Percentiles rank a stretch among this genome's conserved stretches.
Conservation (phyloP, 2,329 filamentous ascomycete genomes). For the Penicillium sp. region DNA sequence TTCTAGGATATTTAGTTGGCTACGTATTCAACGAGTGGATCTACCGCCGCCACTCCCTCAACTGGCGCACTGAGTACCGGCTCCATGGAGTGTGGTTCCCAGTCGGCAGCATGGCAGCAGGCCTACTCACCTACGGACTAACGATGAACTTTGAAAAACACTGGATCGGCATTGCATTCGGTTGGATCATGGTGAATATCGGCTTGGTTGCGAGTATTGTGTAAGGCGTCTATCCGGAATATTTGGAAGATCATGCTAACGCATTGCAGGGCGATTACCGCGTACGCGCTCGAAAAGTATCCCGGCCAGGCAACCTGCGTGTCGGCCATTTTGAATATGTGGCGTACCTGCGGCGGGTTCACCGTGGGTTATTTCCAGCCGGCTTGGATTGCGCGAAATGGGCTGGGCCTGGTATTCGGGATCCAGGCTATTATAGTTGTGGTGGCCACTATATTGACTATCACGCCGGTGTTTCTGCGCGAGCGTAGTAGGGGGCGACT, state of each 20-base stretch:
- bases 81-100: conserved; percentile 40
- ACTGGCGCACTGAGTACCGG: conserved; percentile 35
- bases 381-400: conserved; percentile 35
- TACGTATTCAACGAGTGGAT: conserved; percentile 40
- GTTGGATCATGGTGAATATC: conserved; percentile 39
- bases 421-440: conserved; percentile 34
- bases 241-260: neutral
- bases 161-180: conserved; percentile 40
- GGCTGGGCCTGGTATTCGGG: conserved; percentile 34
- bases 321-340: conserved; percentile 40
- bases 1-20: conserved; percentile 32
- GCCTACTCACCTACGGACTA: conserved; percentile 36
- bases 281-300: conserved; percentile 39
- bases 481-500: conserved; percentile 3
- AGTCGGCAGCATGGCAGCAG: conserved; percentile 29
- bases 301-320: conserved; percentile 35
- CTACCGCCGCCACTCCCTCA: conserved; percentile 19
- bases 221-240: conserved; percentile 16
- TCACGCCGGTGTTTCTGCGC: conserved; percentile 25
- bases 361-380: conserved; percentile 40
- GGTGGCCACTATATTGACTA: conserved; percentile 26
- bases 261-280: conserved; percentile 31
- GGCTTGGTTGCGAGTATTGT: conserved; percentile 38
- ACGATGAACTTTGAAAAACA: conserved; percentile 35
- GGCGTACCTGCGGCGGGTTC: conserved; percentile 41